These are phyloP conservation scores for Eucalyptus shirleyi DNA, from an alignment of 345 rosid species.

Conservation along the genomic window DNA sequence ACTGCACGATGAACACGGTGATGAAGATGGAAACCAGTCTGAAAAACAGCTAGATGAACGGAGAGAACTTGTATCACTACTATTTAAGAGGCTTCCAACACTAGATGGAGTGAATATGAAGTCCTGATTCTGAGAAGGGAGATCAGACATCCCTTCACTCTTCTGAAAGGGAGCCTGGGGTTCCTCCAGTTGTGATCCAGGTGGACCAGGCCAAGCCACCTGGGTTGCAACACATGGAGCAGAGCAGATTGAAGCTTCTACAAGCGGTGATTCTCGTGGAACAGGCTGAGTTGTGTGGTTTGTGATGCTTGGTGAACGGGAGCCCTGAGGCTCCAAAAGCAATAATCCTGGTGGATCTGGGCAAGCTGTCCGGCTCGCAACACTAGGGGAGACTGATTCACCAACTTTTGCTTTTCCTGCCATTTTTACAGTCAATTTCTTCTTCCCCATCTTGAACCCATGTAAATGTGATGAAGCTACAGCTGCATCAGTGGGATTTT, in stretches of 20 bases:
- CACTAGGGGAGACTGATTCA: not conserved
- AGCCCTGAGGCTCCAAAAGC: not conserved
- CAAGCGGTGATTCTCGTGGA: not conserved
- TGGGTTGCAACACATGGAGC: not conserved
- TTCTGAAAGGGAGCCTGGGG: not conserved
- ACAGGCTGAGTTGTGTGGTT: not conserved
- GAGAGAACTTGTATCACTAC: not conserved
- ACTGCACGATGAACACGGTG: not conserved
- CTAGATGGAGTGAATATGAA: not conserved
- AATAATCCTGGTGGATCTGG: not conserved
- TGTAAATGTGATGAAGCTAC: slow-evolving; percentile 2
- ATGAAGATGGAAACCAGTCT: not conserved
- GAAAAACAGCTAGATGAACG: not conserved
- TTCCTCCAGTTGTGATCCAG: not conserved
- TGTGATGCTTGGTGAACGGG: not conserved
- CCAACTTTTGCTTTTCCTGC: not conserved
- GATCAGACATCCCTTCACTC: not conserved
- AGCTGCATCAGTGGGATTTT: not conserved
- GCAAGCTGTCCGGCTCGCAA: not conserved
- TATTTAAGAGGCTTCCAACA: not conserved
- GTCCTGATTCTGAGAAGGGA: not conserved
- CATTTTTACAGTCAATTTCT: not conserved
- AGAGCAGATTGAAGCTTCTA: not conserved
- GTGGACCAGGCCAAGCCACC: not conserved
- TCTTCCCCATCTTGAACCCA: slow-evolving; percentile 5